A percentile compares a stretch with the other conserved stretches of the same genome.
Conservation (phyloP, 768 basidiomycete genomes). For the Termitomyces titanicus region DNA sequence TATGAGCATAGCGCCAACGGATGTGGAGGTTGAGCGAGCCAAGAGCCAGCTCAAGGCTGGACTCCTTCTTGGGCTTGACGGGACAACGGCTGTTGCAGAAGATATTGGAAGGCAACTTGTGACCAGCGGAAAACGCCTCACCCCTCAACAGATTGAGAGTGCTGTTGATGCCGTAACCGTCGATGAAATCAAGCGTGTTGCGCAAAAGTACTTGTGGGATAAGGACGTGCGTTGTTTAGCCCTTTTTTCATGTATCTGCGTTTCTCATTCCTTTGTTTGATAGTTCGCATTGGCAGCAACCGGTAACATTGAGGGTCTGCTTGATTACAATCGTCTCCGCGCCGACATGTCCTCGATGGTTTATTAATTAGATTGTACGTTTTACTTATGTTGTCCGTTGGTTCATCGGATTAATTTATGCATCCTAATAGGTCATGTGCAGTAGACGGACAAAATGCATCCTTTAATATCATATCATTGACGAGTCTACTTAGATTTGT, state of each 20-base stretch:
- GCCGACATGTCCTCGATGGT: conserved; percentile 78
- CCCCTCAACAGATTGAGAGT: conserved; percentile 90
- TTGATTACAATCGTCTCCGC: conserved; percentile 92
- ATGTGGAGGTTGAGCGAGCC: conserved; percentile 90
- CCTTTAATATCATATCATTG: conserved; percentile 3
- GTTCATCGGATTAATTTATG: no score
- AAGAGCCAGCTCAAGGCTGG: conserved; percentile 98
- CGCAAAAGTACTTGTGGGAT: conserved; percentile 96
- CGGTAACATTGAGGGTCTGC: conserved; percentile 86
- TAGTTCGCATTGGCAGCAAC: conserved; percentile 86
- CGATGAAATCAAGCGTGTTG: conserved; percentile 90
- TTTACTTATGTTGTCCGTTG: no score
- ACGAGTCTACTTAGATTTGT: neutral
- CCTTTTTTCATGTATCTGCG: neutral
- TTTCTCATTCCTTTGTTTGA: conserved; percentile 7
- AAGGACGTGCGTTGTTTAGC: conserved; percentile 64
- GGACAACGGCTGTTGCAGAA: conserved; percentile 95
- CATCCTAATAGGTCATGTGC: conserved; percentile 5
- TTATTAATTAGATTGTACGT: conserved; percentile 43
- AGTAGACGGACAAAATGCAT: conserved; percentile 12
- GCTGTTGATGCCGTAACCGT: conserved; percentile 87
- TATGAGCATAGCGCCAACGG: conserved; percentile 84
- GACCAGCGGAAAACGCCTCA: conserved; percentile 85
- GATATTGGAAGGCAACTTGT: conserved; percentile 98
- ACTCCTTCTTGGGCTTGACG: conserved; percentile 85